phyloP scores from a whole-genome alignment of 164 flowering plant genomes.

The Protea cynaroides region DNA sequence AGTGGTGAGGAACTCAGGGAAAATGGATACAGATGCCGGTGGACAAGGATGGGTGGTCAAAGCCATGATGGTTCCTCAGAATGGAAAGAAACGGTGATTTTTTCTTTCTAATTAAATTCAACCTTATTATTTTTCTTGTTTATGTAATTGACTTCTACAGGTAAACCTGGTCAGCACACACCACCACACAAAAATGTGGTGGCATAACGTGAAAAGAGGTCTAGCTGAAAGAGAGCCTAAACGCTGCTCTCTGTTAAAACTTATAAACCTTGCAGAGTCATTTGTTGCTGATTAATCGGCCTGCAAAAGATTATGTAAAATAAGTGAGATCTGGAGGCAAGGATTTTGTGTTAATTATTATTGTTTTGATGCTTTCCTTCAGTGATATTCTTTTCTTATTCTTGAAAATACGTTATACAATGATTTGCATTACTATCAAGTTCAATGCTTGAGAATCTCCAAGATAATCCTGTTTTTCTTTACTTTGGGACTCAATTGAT shows the following conservation, averaged over 20 bases:
- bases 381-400: neutral
- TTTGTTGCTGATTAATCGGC: neutral
- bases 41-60: constrained; percentile 94
- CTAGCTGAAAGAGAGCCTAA: too few relatives aligned
- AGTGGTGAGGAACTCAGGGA: constrained; percentile 83
- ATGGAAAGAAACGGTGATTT: constrained; percentile 92
- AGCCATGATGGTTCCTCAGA: constrained; percentile 64
- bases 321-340: neutral
- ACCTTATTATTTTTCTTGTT: constrained; percentile 1
- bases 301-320: neutral
- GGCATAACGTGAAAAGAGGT: too few relatives aligned
- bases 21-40: constrained; percentile 87
- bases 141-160: neutral
- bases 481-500: neutral
- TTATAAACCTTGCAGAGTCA: too few relatives aligned
- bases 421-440: neutral
- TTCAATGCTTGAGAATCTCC: too few relatives aligned
- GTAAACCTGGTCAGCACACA: too few relatives aligned
- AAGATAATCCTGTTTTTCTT: neutral
- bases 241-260: too few relatives aligned
- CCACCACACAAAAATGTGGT: too few relatives aligned
- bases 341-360: neutral
- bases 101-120: constrained; percentile 1
- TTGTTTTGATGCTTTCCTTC: neutral
- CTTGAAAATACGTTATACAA: neutral